phyloP scores from a whole-genome alignment of 1,139 yeast genomes.

The Blastobotrys arbuscula region DNA sequence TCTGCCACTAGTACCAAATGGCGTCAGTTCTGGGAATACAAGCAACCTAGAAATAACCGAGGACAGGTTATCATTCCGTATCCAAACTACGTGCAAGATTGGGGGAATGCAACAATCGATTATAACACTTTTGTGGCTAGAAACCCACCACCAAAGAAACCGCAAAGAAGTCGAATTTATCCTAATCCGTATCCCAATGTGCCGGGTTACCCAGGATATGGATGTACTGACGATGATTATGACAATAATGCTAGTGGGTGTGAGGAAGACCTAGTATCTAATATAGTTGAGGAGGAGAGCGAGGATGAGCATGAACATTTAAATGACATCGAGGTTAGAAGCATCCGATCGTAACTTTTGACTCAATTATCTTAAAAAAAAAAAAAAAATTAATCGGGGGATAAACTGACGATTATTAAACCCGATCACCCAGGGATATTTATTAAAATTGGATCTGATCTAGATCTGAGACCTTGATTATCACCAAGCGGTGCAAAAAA shows the following conservation, averaged over 20 bases:
- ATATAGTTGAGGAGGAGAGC: no score
- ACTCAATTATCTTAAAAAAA: no score
- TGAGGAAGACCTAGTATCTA: background rate
- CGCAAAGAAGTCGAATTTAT: background rate
- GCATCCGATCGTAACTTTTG: no score
- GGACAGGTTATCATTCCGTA: conserved; percentile 8
- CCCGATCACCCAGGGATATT: no score
- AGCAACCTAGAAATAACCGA: conserved; percentile 1
- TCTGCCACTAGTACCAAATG: conserved; percentile 1
- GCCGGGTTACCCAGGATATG: conserved; percentile 11
- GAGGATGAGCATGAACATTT: no score
- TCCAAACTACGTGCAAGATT: conserved; percentile 1
- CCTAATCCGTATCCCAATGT: conserved; percentile 9
- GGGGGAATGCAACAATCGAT: conserved; percentile 3
- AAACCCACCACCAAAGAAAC: conserved; percentile 9
- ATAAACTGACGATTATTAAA: no score
- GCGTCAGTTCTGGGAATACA: conserved; percentile 1
- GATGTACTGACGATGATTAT: conserved; percentile 2
- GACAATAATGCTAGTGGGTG: background rate
- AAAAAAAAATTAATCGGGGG: no score
- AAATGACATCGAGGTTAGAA: background rate
- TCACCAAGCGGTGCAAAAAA: no score
- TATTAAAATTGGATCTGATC: no score
- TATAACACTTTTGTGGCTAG: conserved; percentile 2
- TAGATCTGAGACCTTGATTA: no score